Base-by-base conservation (phyloP, 345 rosid species). In the Eucalyptus shirleyi region DNA sequence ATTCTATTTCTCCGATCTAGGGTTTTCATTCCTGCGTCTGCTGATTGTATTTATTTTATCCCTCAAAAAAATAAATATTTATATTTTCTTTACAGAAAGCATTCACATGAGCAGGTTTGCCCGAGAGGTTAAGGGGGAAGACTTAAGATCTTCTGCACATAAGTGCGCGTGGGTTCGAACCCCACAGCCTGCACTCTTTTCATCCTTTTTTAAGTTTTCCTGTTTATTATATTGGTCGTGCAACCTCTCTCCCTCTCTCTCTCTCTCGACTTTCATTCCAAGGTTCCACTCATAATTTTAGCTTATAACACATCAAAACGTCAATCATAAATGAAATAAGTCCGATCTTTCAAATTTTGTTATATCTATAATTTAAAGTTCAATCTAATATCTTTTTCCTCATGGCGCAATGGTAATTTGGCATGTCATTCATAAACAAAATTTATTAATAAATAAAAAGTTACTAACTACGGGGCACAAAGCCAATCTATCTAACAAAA, bases 91-190 rank as follows among this genome's bases (percentile, higher is more conserved):
- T 2, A 26, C 15, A 21, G 2, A 19, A 10, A 24, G 2, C 2
- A 2, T 1, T 6, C 83, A 2, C 7, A 72, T 6, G 6, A 6
- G 96, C 95, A 92, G 96, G 96, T 95, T 97, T 96, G 96, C 98
- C 97, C 96, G 97, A 94, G 99, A 88, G 97, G 96, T 96, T 95
- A 95, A 96, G 97, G 96, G 97, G 97, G 96, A 91, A 94, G 96
- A 95, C 96, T 94, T 95, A 96, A 96, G 98, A 95, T 97, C 97
- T 96, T 94, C 97, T 95, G 97, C 95, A 94, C 96, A 91, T 81
- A 94, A 94, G 97, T 94, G 95, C 98, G 97, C 97, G 98, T 95
- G 97, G 97, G 97, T 96, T 96, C 98, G 96, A 96, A 97, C 96
- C 96, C 96, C 97, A 95, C 96, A 93, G 98, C 96, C 97, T 92